phyloP scores from a whole-genome alignment of 208 protist species.

The Lotmaria passim region DNA sequence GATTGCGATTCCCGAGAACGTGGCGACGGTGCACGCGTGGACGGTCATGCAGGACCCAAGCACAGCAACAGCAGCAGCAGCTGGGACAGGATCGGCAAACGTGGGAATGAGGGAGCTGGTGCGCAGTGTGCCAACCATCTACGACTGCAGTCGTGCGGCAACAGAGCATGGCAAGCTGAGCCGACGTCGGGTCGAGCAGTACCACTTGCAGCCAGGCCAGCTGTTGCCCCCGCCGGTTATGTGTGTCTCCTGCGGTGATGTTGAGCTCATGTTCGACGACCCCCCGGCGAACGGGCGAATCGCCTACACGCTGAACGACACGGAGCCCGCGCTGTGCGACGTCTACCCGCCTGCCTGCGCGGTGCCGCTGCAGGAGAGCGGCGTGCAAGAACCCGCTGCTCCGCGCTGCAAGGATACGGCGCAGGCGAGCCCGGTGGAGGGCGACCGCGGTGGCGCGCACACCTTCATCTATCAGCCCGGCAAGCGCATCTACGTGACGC shows the following conservation, averaged over 20 bases:
- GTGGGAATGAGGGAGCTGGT: conserved; percentile 21
- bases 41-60: too few species aligned
- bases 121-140: conserved; percentile 71
- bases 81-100: not conserved
- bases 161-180: conserved; percentile 44
- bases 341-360: conserved; percentile 58
- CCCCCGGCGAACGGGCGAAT: conserved; percentile 64
- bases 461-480: conserved; percentile 68
- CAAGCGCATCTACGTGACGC: conserved; percentile 64
- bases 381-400: not conserved
- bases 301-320: conserved; percentile 81
- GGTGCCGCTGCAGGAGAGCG: conserved; percentile 11
- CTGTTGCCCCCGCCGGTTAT: conserved; percentile 74
- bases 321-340: conserved; percentile 65
- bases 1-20: conserved; percentile 56
- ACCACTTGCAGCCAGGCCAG: conserved; percentile 23
- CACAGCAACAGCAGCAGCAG: too few species aligned
- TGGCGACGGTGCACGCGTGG: conserved; percentile 80
- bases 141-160: conserved; percentile 62
- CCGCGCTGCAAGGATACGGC: not conserved
- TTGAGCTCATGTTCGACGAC: conserved; percentile 79
- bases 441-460: conserved; percentile 45
- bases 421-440: conserved; percentile 16
- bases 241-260: conserved; percentile 74
- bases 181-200: conserved; percentile 33